These are phyloP conservation scores for Pilasporangium apinafurcum DNA, from an alignment of 352 stramenopile genomes.

Conservation along the genomic window DNA sequence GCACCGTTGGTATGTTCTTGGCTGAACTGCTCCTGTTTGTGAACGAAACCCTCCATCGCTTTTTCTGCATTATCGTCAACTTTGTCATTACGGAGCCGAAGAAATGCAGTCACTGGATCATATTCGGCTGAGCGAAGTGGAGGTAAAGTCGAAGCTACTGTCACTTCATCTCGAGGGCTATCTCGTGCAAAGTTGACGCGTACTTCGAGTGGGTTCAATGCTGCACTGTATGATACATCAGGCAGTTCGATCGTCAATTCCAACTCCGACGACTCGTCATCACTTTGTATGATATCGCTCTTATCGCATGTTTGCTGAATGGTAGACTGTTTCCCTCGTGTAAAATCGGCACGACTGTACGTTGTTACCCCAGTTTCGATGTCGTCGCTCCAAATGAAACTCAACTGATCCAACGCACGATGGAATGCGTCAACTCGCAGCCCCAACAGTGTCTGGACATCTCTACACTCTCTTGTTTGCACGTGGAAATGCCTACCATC, in stretches of 20 bases:
- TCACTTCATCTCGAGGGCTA: conserved; percentile 21
- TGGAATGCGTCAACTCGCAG: background rate
- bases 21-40: no score
- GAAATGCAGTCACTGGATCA: conserved; percentile 1
- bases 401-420: background rate
- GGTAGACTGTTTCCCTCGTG: no score
- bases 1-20: no score
- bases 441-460: background rate
- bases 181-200: conserved; percentile 19
- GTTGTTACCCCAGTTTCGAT: no score
- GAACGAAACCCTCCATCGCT: background rate
- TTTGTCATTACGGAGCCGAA: conserved; percentile 1
- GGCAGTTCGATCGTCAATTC: conserved; percentile 17
- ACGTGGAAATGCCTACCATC: conserved; percentile 1
- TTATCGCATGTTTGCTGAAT: no score
- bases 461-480: background rate
- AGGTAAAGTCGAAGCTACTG: conserved; percentile 23
- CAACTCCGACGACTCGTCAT: no score
- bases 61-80: background rate
- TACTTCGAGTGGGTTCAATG: conserved; percentile 47
- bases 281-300: no score
- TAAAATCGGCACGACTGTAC: no score
- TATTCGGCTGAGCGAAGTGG: conserved; percentile 6
- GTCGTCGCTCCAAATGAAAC: no score
- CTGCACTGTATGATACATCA: conserved; percentile 22